phyloP scores from a whole-genome alignment of 2,329 filamentous ascomycete genomes.

The Diaporthe citrichinensis region DNA sequence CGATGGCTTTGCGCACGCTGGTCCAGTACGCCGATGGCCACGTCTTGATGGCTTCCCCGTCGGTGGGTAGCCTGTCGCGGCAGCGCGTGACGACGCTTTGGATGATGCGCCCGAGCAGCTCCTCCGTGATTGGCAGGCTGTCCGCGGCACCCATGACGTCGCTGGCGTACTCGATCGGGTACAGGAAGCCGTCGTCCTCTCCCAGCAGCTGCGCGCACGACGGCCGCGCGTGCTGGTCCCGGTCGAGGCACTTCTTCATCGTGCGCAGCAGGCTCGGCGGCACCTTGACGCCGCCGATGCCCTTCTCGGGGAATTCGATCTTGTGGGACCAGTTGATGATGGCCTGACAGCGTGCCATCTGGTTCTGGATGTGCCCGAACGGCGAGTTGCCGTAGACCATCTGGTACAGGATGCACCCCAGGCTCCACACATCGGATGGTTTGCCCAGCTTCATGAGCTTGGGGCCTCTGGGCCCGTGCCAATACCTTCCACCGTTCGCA shows the following conservation, averaged over 20 bases:
- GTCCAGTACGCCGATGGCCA: conserved; percentile 76
- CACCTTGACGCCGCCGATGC: conserved; percentile 75
- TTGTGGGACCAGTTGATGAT: conserved; percentile 84
- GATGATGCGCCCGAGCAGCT: conserved; percentile 72
- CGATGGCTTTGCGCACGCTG: conserved; percentile 68
- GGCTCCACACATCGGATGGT: conserved; percentile 94
- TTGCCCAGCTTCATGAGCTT: conserved; percentile 97
- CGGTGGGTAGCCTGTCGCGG: conserved; percentile 70
- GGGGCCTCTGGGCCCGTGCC: conserved; percentile 56
- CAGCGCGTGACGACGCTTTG: conserved; percentile 74
- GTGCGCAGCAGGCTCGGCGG: conserved; percentile 72
- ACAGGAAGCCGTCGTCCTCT: conserved; percentile 73
- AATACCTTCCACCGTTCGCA: conserved; percentile 55
- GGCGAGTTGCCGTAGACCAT: conserved; percentile 98
- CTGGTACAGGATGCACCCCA: conserved; percentile 97
- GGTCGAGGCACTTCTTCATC: conserved; percentile 73
- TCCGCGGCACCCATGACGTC: conserved; percentile 54
- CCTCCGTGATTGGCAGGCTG: conserved; percentile 73
- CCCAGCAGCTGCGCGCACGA: conserved; percentile 74
- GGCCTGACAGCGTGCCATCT: conserved; percentile 87
- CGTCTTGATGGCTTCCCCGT: conserved; percentile 66
- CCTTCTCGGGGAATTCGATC: conserved; percentile 80
- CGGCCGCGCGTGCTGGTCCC: conserved; percentile 73
- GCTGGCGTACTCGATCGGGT: conserved; percentile 68
- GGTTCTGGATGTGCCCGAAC: conserved; percentile 92